Evolutionary conservation across 2,329 filamentous ascomycete genomes (phyloP).

Genomic region (Penicillium sp.): DNA sequence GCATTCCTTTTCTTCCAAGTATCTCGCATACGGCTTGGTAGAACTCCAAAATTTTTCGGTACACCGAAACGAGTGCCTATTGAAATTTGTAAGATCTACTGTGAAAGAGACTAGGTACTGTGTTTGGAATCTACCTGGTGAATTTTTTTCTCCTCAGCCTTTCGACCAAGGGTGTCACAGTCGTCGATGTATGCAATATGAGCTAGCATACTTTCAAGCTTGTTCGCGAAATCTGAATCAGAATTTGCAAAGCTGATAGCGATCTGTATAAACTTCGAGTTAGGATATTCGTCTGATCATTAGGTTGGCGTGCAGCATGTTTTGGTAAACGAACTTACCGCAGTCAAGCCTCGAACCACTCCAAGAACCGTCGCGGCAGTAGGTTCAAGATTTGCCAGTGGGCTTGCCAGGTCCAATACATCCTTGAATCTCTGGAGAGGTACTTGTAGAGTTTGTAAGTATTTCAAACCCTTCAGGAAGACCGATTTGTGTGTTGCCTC

Average conservation of each 20-base stretch:
- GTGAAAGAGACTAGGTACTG: too few species aligned
- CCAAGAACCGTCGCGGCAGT: slow-evolving; percentile 23
- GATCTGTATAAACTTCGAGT: background rate
- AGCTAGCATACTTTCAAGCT: background rate
- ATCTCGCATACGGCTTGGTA: background rate
- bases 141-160: background rate
- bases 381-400: slow-evolving; percentile 30
- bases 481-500: slow-evolving; percentile 20
- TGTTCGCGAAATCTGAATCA: background rate
- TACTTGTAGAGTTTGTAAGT: slow-evolving; percentile 4
- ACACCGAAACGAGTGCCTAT: background rate
- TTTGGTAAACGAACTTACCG: slow-evolving; percentile 18
- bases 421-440: slow-evolving; percentile 18
- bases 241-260: background rate
- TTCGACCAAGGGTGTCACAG: background rate
- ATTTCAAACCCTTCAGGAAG: slow-evolving; percentile 13
- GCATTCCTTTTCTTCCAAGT: background rate
- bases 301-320: background rate
- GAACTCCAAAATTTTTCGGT: background rate
- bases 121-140: too few species aligned
- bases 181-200: background rate
- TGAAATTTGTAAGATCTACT: too few species aligned
- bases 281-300: background rate
- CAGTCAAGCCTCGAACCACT: slow-evolving; percentile 25
- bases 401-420: slow-evolving; percentile 22